Evolutionary conservation across 805 yeast genomes (phyloP), one percentile per base, ranked within the genome.

Genomic region (Wickerhamomyces chambardii): DNA sequence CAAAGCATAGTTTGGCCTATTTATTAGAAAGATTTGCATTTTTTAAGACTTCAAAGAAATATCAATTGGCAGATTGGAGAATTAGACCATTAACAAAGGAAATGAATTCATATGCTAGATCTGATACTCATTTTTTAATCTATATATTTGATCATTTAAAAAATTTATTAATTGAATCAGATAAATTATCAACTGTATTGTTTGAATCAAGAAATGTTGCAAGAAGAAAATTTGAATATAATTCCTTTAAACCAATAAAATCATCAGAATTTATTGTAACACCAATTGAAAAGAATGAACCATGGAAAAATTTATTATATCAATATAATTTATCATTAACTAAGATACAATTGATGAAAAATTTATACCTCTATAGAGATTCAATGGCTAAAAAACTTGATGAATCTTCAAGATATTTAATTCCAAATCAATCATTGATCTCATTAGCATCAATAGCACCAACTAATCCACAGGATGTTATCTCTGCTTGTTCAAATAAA

Each of bases 1-100:
- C 97, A 19, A 19, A 19, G 8, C 80, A 81, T 50, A 80, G 96
- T 32, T 67, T 92, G 35, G 95, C 97, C 0, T 85, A 75, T 53
- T 63, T 92, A 33, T 65, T 92, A 35, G 95, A 90, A 49, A 68
- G 68, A 18, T 85, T 69, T 57, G 95, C 92, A 4, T 68, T 74
- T 30, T 92, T 92, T 58, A 77, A 75, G 43, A 87, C 98, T 0
- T 84, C 95, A 12, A 92, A 92, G 50, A 84, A 89, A 59, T 92
- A 89, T 59, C 99, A 92, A 59, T 62, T 89, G 41, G 95, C 97
- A 1, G 98, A 92, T 58, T 92, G 98, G 98, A 73, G 98, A 53
- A 60, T 80, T 6, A 70, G 98, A 44, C 98, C 98, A 0, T 61
- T 92, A 34, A 71, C 84, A 2, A 55, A 63, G 9, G 76, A 84